Evolutionary conservation across 164 flowering plant genomes (phyloP).

Genomic region (Protea cynaroides): DNA sequence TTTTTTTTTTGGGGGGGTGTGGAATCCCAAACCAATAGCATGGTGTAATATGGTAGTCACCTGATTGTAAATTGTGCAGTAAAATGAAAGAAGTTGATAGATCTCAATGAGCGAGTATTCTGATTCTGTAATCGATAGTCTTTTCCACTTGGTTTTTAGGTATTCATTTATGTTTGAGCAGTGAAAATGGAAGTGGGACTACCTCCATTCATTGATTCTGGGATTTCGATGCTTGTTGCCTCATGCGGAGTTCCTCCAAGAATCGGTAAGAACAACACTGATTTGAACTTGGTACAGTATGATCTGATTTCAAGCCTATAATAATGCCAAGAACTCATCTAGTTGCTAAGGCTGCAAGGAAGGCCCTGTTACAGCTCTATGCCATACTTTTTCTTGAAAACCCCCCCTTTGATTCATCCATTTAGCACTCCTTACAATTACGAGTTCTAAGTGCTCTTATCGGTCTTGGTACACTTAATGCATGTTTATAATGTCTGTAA

Average conservation of each 20-base stretch:
- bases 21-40: not conserved
- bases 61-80: not conserved
- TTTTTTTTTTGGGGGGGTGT: not conserved
- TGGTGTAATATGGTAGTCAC: not conserved
- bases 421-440: constrained; percentile 58
- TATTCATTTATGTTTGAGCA: not conserved
- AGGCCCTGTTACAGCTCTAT: constrained; percentile 45
- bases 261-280: too few species aligned
- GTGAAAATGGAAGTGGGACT: too few species aligned
- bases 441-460: constrained; percentile 26
- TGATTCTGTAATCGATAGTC: too few species aligned
- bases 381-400: constrained; percentile 41
- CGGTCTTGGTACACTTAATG: constrained; percentile 34
- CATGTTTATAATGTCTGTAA: constrained; percentile 36
- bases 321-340: not conserved
- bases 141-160: not conserved
- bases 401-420: constrained; percentile 50
- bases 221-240: too few species aligned
- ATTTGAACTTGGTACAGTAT: too few species aligned
- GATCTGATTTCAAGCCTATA: too few species aligned
- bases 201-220: too few species aligned
- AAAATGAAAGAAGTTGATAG: not conserved
- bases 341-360: constrained; percentile 40
- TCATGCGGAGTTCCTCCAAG: too few species aligned
- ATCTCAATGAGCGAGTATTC: not conserved